Conservation (phyloP, 1,284 basidiomycete species). For the Pulveroboletus sp. region DNA sequence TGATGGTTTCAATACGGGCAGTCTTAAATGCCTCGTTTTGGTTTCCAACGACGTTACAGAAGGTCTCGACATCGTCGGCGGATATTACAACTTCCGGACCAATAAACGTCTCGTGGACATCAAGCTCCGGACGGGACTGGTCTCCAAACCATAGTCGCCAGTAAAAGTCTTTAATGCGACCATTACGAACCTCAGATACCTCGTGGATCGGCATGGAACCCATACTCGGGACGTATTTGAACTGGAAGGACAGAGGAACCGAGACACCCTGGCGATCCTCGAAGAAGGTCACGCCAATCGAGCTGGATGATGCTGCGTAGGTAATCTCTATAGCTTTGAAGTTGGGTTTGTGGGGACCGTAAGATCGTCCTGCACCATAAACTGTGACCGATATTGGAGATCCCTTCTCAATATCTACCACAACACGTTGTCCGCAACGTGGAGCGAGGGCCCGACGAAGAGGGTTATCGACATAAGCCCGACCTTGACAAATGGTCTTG, state of each 20-base stretch:
- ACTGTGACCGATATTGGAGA: slow-evolving; percentile 59
- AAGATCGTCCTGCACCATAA: slow-evolving; percentile 81
- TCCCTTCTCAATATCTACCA: slow-evolving; percentile 53
- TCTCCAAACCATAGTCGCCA: slow-evolving; percentile 96
- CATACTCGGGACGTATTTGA: slow-evolving; percentile 86
- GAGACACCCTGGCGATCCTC: slow-evolving; percentile 82
- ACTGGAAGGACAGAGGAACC: slow-evolving; percentile 82
- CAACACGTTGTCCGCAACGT: slow-evolving; percentile 76
- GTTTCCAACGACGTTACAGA: slow-evolving; percentile 94
- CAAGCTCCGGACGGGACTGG: slow-evolving; percentile 71
- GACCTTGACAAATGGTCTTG: slow-evolving; percentile 83
- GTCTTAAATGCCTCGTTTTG: slow-evolving; percentile 89
- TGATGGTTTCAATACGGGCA: slow-evolving; percentile 65
- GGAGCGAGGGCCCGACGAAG: slow-evolving; percentile 86
- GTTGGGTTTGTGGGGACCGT: slow-evolving; percentile 66
- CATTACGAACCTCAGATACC: slow-evolving; percentile 81
- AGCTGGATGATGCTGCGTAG: slow-evolving; percentile 54
- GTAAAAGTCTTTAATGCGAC: slow-evolving; percentile 94
- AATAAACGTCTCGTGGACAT: slow-evolving; percentile 77
- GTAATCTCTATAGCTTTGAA: slow-evolving; percentile 87
- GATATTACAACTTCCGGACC: slow-evolving; percentile 84
- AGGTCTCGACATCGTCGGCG: slow-evolving; percentile 77
- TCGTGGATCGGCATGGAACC: slow-evolving; percentile 96
- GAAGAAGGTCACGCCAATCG: slow-evolving; percentile 78
- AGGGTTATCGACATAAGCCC: slow-evolving; percentile 86